phyloP scores from a whole-genome alignment of 176 grass and related monocot species.

The Pharus latifolius region DNA sequence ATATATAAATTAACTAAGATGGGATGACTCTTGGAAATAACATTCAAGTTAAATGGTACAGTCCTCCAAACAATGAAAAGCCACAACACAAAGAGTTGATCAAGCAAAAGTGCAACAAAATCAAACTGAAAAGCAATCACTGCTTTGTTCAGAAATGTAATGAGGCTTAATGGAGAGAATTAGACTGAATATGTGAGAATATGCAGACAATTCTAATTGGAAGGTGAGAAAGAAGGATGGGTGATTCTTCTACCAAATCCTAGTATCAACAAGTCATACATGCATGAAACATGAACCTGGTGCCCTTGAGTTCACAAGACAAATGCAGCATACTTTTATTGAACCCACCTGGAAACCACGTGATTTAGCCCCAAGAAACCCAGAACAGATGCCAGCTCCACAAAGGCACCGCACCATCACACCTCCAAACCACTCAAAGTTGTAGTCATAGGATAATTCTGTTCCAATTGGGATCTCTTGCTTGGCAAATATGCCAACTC shows the following conservation, averaged over 20 bases:
- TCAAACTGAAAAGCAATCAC: background rate
- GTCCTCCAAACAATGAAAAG: background rate
- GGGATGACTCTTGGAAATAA: background rate
- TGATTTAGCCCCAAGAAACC: slow-evolving; percentile 97
- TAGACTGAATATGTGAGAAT: background rate
- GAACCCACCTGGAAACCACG: slow-evolving; percentile 82
- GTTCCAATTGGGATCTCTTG: slow-evolving; percentile 69
- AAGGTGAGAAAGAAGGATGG: background rate
- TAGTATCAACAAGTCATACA: background rate
- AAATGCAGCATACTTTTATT: slow-evolving; percentile 1
- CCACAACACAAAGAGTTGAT: background rate
- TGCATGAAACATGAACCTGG: background rate
- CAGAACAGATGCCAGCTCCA: slow-evolving; percentile 81
- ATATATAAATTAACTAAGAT: background rate
- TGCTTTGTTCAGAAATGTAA: background rate
- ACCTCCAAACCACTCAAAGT: slow-evolving; percentile 99
- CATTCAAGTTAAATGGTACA: background rate
- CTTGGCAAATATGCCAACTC: slow-evolving; percentile 97
- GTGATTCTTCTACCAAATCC: background rate
- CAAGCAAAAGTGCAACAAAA: background rate
- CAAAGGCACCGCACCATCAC: slow-evolving; percentile 80
- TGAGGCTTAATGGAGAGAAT: background rate
- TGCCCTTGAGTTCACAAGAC: slow-evolving; percentile 1
- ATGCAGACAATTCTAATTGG: background rate
- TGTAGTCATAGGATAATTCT: slow-evolving; percentile 92